Base-by-base conservation (phyloP, 345 rosid species). In the Stellera chamaejasme region DNA sequence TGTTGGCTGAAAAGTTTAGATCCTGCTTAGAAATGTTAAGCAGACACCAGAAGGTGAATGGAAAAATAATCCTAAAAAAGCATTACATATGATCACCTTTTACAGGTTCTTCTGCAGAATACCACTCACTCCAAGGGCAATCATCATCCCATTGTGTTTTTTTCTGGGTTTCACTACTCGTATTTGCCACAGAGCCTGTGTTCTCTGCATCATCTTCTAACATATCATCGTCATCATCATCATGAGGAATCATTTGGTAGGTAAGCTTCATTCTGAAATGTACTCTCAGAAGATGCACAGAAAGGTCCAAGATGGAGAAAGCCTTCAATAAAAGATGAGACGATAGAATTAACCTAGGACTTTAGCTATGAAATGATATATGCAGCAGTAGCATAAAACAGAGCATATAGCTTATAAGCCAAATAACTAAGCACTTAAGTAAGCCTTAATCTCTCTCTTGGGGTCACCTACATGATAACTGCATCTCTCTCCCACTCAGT, bases 61-160 rank as follows among this genome's bases (percentile, higher is more conserved):
- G 39, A 8, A 32, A 32, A 32, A 8, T 32, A 32, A 8, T 32
- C 9, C 4, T 8, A 32, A 32, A 32, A 32, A 19, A 19, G 23
- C 39, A 32, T 32, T 32, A 32, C 39, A 32, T 8, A 46, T 55
- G 60, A 59, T 13, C 68, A 87, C 99, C 97, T 83, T 76, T 78
- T 48, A 93, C 65, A 11, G 88, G 96, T 74, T 93, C 89, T 79
- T 89, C 99, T 4, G 96, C 88, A 63, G 96, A 89, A 72, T 87
- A 89, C 99, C 99, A 89, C 79, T 87, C 96, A 65, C 91, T 89
- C 97, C 99, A 93, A 64, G 99, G 97, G 66, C 96, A 93, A 72
- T 82, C 96, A 69, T 87, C 97, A 77, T 93, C 99, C 99, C 97
- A 89, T 12, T 79, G 90, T 42, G 76, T 69, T 59, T 70, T 83